Base-by-base conservation (phyloP, 192 early-diverging fungal species). In the Backusella westeae region DNA sequence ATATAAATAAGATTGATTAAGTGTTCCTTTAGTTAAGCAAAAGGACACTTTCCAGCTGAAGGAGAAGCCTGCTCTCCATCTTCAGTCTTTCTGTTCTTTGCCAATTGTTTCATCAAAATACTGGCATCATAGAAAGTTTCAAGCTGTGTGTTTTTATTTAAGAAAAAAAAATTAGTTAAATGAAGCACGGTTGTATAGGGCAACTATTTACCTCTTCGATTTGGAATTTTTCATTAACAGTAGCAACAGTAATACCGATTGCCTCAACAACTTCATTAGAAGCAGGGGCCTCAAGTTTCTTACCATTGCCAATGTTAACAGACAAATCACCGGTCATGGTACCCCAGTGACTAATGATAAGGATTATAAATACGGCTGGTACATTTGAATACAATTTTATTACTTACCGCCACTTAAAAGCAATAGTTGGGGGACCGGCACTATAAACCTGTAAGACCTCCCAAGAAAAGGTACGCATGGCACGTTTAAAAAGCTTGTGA, bases 341-440 rank as follows among this genome's bases (percentile, higher is more conserved):
- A 2, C 83, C 83, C 83, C 83, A 85, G 29, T 85, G 83, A 34
- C 74, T 73, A 59, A 15, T 46, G 38, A 8, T 39, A 75, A 44
- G 34, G 6, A 34, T 49, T n/a, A 17, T 34, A 23, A 73, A 52
- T 52, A 71, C 6, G 38, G 4, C 6, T 46, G 67, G 44, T 35
- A 8, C n/a, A 56, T 56, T 56, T 26, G n/a, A 19, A 15, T 29
- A 35, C n/a, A 17, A 6, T 41, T 29, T 17, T 9, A 36, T 32
- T 35, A 41, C 56, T 67, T 72, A 77, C 76, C 83, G 83, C 83
- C 83, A 85, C 56, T 85, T 85, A 78, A 85, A 85, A 42, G 78
- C 83, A 73, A 85, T 81, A 41, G 71, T 77, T 69, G 83, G 83
- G n/a, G 83, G 83, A 3, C 83, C 83, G 1, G 56, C 56, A 67